These are phyloP conservation scores for Aurantiochytrium sp. DNA, from an alignment of 108 stramenopile species.

Conservation along the genomic window DNA sequence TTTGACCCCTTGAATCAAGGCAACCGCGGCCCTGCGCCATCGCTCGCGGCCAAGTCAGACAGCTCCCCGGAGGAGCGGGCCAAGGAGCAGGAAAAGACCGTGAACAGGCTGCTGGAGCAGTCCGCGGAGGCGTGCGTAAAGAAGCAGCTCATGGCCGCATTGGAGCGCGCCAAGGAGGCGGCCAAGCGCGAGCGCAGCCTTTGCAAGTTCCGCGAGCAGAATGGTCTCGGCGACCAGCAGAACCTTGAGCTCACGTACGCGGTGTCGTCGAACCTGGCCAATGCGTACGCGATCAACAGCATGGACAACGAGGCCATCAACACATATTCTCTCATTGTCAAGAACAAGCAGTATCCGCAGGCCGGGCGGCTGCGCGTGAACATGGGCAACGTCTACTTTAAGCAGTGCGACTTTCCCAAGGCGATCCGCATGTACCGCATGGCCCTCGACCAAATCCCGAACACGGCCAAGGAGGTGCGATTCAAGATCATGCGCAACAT, in stretches of 20 bases:
- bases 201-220: slow-evolving; percentile 57
- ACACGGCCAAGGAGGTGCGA: slow-evolving; percentile 62
- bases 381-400: slow-evolving; percentile 81
- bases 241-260: slow-evolving; percentile 70
- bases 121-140: slow-evolving; percentile 50
- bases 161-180: slow-evolving; percentile 78
- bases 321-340: slow-evolving; percentile 60
- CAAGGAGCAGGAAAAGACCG: slow-evolving; percentile 62
- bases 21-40: slow-evolving; percentile 52
- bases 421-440: slow-evolving; percentile 81
- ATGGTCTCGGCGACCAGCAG: slow-evolving; percentile 59
- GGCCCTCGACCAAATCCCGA: slow-evolving; percentile 75
- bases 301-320: slow-evolving; percentile 75
- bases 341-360: slow-evolving; percentile 65
- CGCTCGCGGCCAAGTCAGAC: slow-evolving; percentile 59
- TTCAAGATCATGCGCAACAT: slow-evolving; percentile 76
- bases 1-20: slow-evolving; percentile 56
- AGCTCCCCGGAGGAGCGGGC: slow-evolving; percentile 60
- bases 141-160: slow-evolving; percentile 54
- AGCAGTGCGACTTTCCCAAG: slow-evolving; percentile 66
- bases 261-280: slow-evolving; percentile 72
- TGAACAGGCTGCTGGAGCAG: slow-evolving; percentile 69
- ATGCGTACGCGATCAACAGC: slow-evolving; percentile 65
- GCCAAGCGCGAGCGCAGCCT: slow-evolving; percentile 64
- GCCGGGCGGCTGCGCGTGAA: slow-evolving; percentile 68